A percentile compares a stretch with the other conserved stretches of the same genome.
Evolutionary conservation across 2,329 filamentous ascomycete genomes (phyloP).

Genomic region (Trichoderma breve): DNA sequence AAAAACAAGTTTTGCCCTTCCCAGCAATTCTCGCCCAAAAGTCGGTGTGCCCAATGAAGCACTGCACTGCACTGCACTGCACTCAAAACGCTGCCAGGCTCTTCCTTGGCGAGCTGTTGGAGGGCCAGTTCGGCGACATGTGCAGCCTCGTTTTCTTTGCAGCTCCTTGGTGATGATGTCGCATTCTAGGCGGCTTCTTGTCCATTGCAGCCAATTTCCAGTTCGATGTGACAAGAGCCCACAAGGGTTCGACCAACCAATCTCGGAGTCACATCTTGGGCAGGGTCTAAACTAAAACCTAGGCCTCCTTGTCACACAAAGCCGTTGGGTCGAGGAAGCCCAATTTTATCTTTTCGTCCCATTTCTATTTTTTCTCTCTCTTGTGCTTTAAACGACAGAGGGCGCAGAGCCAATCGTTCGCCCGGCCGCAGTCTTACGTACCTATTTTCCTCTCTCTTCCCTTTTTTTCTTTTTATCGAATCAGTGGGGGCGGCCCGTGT

Average conservation of each 20-base stretch:
- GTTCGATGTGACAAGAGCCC: constrained; percentile 14
- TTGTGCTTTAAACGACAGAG: neutral
- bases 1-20: neutral
- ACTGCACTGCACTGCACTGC: neutral
- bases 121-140: neutral
- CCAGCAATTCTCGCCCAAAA: neutral
- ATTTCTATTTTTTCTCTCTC: neutral
- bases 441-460: neutral
- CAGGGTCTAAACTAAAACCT: constrained; percentile 2
- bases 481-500: neutral
- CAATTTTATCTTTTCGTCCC: neutral
- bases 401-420: neutral
- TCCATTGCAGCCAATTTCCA: neutral
- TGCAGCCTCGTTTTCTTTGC: neutral
- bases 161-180: neutral
- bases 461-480: neutral
- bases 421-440: neutral
- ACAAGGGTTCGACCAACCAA: neutral
- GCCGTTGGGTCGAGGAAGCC: neutral
- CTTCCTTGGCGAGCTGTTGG: neutral
- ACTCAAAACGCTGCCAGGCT: neutral
- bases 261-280: constrained; percentile 19
- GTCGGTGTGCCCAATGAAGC: constrained; percentile 14
- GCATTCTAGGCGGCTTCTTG: neutral
- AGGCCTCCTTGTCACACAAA: neutral